Percentiles rank a stretch among this genome's conserved stretches.
These are phyloP conservation scores for Clarireedia paspali DNA, from an alignment of 2,329 filamentous ascomycete species.

Conservation along the genomic window DNA sequence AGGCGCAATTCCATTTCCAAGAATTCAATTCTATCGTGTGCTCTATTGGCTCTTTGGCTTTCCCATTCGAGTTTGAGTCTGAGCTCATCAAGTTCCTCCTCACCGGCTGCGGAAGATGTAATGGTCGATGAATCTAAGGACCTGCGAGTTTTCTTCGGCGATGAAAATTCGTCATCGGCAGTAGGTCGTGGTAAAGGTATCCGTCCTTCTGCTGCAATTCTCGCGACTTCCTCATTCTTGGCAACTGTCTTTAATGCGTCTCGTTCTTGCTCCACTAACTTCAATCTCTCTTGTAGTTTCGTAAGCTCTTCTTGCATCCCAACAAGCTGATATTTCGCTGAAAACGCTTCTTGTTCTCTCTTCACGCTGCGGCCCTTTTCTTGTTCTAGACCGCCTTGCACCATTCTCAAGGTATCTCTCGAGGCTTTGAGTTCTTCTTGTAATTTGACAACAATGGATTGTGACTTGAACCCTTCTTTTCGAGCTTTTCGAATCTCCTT, in stretches of 20 bases:
- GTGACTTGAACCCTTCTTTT: constrained; percentile 70
- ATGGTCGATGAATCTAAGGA: constrained; percentile 43
- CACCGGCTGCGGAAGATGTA: constrained; percentile 44
- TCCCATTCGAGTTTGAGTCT: constrained; percentile 39
- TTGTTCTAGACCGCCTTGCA: constrained; percentile 51
- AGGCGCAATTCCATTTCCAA: constrained; percentile 68
- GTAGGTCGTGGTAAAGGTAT: constrained; percentile 49
- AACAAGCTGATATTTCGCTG: constrained; percentile 57
- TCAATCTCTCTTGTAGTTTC: constrained; percentile 53
- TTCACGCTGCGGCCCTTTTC: constrained; percentile 55
- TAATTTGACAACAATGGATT: constrained; percentile 60
- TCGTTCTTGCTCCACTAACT: constrained; percentile 63
- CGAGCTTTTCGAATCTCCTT: constrained; percentile 63
- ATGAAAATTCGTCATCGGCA: constrained; percentile 54
- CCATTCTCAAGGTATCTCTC: constrained; percentile 42
- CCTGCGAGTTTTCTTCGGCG: constrained; percentile 45
- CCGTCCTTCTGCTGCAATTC: constrained; percentile 63
- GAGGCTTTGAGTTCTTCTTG: constrained; percentile 65
- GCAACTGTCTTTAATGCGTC: constrained; percentile 66
- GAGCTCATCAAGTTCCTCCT: constrained; percentile 37
- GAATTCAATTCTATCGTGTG: constrained; percentile 67
- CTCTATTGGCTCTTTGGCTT: constrained; percentile 54
- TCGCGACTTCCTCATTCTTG: constrained; percentile 64
- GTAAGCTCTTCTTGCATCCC: constrained; percentile 60
- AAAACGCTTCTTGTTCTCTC: constrained; percentile 63